Percentiles rank a stretch among this genome's conserved stretches.
phyloP scores from a whole-genome alignment of 2,329 filamentous ascomycete genomes.

The Chrysoporthe cubensis region DNA sequence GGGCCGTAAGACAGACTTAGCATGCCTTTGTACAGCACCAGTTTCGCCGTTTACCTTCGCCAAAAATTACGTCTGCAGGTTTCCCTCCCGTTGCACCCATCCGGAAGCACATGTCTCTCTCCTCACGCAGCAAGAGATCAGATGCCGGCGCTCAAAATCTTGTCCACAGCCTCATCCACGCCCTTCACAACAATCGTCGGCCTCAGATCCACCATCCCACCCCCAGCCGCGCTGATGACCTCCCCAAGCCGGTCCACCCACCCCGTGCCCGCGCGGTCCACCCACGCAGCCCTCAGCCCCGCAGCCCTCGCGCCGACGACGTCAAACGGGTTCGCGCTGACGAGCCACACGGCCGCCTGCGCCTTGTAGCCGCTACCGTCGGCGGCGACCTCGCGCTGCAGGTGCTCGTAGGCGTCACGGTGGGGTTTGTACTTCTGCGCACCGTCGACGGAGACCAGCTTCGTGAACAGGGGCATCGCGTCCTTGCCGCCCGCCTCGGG shows the following conservation, averaged over 20 bases:
- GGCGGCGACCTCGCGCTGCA: conserved; percentile 54
- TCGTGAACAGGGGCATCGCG: conserved; percentile 48
- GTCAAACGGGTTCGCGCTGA: conserved; percentile 77
- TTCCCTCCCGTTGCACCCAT: background rate
- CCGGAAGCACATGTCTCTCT: too few species aligned
- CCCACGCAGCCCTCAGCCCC: conserved; percentile 68
- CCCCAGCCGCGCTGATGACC: conserved; percentile 32
- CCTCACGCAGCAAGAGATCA: background rate
- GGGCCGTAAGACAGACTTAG: background rate
- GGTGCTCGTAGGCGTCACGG: conserved; percentile 62
- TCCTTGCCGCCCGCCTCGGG: background rate
- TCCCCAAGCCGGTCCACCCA: conserved; percentile 67
- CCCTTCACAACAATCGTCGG: conserved; percentile 60
- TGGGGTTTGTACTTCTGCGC: conserved; percentile 68
- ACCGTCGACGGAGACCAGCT: conserved; percentile 65
- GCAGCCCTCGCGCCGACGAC: conserved; percentile 64
- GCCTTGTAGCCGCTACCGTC: conserved; percentile 42
- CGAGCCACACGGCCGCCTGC: conserved; percentile 60
- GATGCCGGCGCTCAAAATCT: conserved; percentile 34
- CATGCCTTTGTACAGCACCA: background rate
- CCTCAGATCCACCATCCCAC: conserved; percentile 37
- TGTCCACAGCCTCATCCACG: conserved; percentile 59
- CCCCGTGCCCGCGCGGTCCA: conserved; percentile 64
- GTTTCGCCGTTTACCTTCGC: background rate
- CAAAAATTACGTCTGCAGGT: background rate